These are phyloP conservation scores for Mrakia blollopis DNA, from an alignment of 768 basidiomycete genomes.

Conservation along the genomic window DNA sequence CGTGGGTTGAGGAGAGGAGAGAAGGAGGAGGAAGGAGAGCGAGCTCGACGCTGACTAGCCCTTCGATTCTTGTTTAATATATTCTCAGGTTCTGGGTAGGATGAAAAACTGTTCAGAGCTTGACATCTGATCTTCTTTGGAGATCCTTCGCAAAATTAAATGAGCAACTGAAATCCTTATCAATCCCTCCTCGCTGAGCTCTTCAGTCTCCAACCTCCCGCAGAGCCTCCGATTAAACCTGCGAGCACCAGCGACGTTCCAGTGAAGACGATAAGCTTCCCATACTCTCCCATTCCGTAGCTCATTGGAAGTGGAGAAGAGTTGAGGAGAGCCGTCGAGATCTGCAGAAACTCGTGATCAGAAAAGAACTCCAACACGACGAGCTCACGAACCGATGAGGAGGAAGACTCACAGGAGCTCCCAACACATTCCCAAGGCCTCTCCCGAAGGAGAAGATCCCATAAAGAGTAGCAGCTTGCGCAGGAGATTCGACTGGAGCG, in stretches of 20 bases:
- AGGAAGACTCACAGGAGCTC: not conserved
- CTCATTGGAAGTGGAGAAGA: not conserved
- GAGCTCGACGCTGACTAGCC: not conserved
- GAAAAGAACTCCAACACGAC: not conserved
- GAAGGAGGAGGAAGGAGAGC: not conserved
- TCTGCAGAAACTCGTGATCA: not conserved
- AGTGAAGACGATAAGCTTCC: not conserved
- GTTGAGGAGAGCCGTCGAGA: not conserved
- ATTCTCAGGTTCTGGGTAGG: not conserved
- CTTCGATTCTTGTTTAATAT: not conserved
- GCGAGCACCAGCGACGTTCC: not conserved
- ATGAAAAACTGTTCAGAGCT: too few relatives aligned
- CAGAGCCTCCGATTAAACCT: not conserved
- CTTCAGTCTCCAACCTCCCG: not conserved
- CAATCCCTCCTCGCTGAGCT: not conserved
- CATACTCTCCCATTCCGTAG: slow-evolving; percentile 7
- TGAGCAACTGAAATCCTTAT: too few relatives aligned
- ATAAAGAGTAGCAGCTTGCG: not conserved
- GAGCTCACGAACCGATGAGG: not conserved
- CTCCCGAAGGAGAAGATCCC: not conserved
- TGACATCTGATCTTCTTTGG: too few relatives aligned
- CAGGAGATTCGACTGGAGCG: not conserved
- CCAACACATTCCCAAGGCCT: not conserved
- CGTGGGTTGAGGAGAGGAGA: not conserved
- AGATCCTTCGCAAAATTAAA: too few relatives aligned